Conservation (phyloP, 371 early-diverging fungal genomes). For the Sporodiniella umbellata region DNA sequence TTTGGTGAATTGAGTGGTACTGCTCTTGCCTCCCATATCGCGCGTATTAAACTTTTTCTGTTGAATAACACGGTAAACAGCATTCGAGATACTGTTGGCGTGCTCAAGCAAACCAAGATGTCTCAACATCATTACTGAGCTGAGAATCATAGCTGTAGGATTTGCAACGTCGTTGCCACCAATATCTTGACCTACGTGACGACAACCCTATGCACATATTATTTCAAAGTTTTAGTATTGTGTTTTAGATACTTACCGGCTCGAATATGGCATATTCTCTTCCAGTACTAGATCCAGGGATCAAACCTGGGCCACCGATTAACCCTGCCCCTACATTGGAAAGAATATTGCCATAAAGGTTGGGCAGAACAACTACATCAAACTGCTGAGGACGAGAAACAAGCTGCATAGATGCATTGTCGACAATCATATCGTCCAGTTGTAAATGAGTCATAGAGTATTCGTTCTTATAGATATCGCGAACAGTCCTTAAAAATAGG, state of each 20-base stretch:
- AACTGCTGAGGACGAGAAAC: slow-evolving; percentile 95
- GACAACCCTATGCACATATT: slow-evolving; percentile 61
- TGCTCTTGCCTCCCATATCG: slow-evolving; percentile 49
- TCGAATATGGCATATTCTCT: slow-evolving; percentile 95
- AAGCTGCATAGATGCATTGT: slow-evolving; percentile 98
- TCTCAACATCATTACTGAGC: slow-evolving; percentile 89
- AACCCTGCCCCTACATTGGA: slow-evolving; percentile 96
- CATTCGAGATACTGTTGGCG: slow-evolving; percentile 81
- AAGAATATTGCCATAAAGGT: slow-evolving; percentile 97
- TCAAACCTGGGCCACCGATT: slow-evolving; percentile 93
- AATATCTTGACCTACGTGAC: slow-evolving; percentile 94
- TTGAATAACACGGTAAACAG: slow-evolving; percentile 46
- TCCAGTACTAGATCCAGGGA: slow-evolving; percentile 95
- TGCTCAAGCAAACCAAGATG: slow-evolving; percentile 84
- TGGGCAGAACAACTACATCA: slow-evolving; percentile 97
- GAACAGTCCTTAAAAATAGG: slow-evolving; percentile 81
- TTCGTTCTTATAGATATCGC: slow-evolving; percentile 60
- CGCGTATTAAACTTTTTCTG: slow-evolving; percentile 30
- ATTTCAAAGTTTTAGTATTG: not conserved
- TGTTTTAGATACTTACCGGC: slow-evolving; percentile 48
- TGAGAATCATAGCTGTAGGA: slow-evolving; percentile 88
- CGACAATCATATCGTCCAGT: slow-evolving; percentile 97
- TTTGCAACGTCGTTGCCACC: slow-evolving; percentile 91
- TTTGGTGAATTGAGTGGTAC: slow-evolving; percentile 89
- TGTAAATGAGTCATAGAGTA: slow-evolving; percentile 84